Conservation (phyloP, 768 basidiomycete genomes). For the Cyclocybe aegerita region DNA sequence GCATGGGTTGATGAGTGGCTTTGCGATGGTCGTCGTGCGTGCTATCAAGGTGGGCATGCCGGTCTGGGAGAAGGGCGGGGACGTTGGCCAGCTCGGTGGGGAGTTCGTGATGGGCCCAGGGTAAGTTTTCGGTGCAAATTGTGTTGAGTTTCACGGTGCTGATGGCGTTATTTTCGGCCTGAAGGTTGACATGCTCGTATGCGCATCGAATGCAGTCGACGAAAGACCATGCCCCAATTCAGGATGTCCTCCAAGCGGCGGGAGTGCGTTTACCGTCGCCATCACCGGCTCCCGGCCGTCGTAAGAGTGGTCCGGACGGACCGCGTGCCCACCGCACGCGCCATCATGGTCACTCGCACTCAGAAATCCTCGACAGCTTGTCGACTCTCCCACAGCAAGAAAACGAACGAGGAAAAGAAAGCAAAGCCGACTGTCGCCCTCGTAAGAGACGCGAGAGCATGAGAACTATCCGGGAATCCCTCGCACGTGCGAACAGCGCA, state of each 20-base stretch:
- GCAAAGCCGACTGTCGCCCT: too few species aligned
- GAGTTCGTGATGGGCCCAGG: conserved; percentile 68
- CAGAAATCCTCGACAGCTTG: too few species aligned
- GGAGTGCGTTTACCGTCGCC: conserved; percentile 21
- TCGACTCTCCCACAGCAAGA: too few species aligned
- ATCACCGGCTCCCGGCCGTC: conserved; percentile 2
- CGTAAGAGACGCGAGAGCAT: background rate
- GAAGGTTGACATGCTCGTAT: conserved; percentile 64
- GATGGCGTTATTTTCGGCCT: background rate
- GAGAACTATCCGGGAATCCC: background rate
- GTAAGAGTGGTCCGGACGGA: background rate
- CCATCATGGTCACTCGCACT: conserved; percentile 1
- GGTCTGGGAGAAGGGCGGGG: conserved; percentile 77
- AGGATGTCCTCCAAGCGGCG: conserved; percentile 64
- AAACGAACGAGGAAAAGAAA: too few species aligned
- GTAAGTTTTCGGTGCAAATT: conserved; percentile 24
- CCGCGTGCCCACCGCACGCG: background rate
- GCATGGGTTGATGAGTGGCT: conserved; percentile 63
- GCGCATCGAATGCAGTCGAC: conserved; percentile 85
- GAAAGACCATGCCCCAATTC: conserved; percentile 72
- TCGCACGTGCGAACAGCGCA: background rate
- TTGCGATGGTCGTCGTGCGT: conserved; percentile 72
- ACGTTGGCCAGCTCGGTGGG: conserved; percentile 80
- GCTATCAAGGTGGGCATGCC: conserved; percentile 78
- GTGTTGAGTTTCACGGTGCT: background rate